Percentiles rank a stretch among this genome's conserved stretches.
Conservation (phyloP, 805 yeast genomes). For the Sugiyamaella valdiviana region DNA sequence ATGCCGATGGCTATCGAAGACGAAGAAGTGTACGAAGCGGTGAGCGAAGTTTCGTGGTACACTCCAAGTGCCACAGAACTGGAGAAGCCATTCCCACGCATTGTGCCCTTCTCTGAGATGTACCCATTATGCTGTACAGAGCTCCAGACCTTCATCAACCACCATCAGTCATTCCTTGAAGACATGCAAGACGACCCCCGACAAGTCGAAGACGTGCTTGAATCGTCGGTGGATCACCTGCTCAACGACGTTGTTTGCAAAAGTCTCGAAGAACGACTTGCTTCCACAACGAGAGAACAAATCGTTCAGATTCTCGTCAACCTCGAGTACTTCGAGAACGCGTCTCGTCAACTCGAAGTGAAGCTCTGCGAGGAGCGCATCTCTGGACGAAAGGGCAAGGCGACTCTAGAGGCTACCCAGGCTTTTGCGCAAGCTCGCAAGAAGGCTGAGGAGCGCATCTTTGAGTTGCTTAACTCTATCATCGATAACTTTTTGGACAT, state of each 20-base stretch:
- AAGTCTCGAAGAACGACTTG: constrained; percentile 54
- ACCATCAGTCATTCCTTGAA: constrained; percentile 57
- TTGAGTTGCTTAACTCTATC: constrained; percentile 74
- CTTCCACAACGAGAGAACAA: constrained; percentile 78
- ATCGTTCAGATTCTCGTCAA: constrained; percentile 84
- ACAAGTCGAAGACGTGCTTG: constrained; percentile 53
- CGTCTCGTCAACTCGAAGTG: constrained; percentile 57
- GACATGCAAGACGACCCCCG: constrained; percentile 57
- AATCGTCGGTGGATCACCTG: constrained; percentile 59
- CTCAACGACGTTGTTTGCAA: constrained; percentile 60
- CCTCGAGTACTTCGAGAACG: constrained; percentile 75
- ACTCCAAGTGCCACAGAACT: constrained; percentile 42
- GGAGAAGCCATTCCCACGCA: constrained; percentile 45
- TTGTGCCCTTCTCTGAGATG: constrained; percentile 81
- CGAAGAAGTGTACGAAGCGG: constrained; percentile 52
- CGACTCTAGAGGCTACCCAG: constrained; percentile 47
- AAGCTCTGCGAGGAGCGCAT: constrained; percentile 35
- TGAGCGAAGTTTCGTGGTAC: constrained; percentile 66
- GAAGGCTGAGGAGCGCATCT: constrained; percentile 72
- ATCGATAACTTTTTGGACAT: constrained; percentile 74
- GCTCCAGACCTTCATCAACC: constrained; percentile 56
- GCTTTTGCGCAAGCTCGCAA: constrained; percentile 55
- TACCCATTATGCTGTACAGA: constrained; percentile 83
- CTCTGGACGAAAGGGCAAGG: constrained; percentile 34
- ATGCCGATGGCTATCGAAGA: constrained; percentile 76